These are phyloP conservation scores for Phlebiopsis flavidoalba DNA, from an alignment of 768 basidiomycete genomes.

Conservation along the genomic window DNA sequence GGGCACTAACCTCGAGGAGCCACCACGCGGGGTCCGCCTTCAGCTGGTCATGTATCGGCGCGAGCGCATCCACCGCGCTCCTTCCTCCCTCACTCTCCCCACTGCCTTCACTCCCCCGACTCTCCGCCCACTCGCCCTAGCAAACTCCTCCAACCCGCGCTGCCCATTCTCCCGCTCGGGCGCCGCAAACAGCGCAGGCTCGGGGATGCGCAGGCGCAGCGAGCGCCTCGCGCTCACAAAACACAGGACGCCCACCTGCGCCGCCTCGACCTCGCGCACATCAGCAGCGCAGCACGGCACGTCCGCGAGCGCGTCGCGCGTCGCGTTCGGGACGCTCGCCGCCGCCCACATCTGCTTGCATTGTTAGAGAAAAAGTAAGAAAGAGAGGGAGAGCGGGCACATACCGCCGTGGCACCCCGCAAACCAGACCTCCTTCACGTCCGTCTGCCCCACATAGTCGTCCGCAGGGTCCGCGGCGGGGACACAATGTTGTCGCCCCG, in stretches of 20 bases:
- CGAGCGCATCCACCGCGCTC: conserved; percentile 29
- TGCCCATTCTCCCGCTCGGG: neutral
- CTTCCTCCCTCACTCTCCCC: neutral
- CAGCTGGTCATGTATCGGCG: conserved; percentile 52
- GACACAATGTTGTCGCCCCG: neutral
- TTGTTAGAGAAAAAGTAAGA: neutral
- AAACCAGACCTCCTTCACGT: conserved; percentile 82
- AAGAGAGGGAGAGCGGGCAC: conserved; percentile 15
- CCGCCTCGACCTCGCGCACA: conserved; percentile 61
- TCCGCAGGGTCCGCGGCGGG: conserved; percentile 2
- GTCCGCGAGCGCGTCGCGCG: conserved; percentile 43
- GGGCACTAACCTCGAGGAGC: conserved; percentile 68
- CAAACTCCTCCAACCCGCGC: neutral
- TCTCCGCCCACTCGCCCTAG: neutral
- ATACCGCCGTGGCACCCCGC: conserved; percentile 65
- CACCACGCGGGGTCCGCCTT: conserved; percentile 48
- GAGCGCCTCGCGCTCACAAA: conserved; percentile 48
- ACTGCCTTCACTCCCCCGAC: neutral
- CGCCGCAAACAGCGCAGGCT: conserved; percentile 26
- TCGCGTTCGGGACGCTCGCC: conserved; percentile 43
- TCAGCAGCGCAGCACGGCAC: conserved; percentile 74
- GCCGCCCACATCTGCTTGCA: conserved; percentile 62
- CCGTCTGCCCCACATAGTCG: conserved; percentile 23
- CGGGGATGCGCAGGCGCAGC: conserved; percentile 26
- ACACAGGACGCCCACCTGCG: conserved; percentile 58